These are phyloP conservation scores for Penicilliopsis zonata DNA, from an alignment of 495 filamentous ascomycete genomes.

Conservation along the genomic window DNA sequence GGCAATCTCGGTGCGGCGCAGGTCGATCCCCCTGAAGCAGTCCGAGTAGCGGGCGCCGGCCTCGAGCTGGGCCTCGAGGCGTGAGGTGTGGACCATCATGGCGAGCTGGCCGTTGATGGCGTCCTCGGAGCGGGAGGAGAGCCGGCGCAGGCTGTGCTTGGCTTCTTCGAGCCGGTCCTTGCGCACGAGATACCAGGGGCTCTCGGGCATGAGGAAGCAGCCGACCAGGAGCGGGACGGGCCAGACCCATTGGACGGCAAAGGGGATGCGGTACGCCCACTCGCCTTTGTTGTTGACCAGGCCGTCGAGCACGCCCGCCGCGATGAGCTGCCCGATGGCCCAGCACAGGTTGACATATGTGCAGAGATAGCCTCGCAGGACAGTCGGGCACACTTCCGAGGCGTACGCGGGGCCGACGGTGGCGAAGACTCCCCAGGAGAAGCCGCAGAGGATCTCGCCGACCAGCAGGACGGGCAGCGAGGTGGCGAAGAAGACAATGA, in stretches of 20 bases:
- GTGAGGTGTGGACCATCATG: conserved; percentile 48
- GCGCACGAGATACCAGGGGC: conserved; percentile 52
- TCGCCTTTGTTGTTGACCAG: conserved; percentile 20
- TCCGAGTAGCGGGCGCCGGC: conserved; percentile 48
- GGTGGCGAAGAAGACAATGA: conserved; percentile 41
- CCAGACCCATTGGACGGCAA: conserved; percentile 57
- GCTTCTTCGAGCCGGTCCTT: conserved; percentile 40
- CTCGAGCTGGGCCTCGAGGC: conserved; percentile 40
- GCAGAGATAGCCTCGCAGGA: conserved; percentile 43
- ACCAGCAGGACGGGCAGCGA: conserved; percentile 27
- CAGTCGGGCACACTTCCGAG: conserved; percentile 48
- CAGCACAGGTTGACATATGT: conserved; percentile 55
- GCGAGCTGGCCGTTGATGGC: conserved; percentile 33
- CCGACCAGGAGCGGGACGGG: conserved; percentile 44
- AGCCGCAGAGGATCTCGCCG: conserved; percentile 31
- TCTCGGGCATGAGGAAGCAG: conserved; percentile 46
- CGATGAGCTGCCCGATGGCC: conserved; percentile 52
- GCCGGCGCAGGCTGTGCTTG: conserved; percentile 23
- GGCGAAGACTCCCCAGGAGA: conserved; percentile 41
- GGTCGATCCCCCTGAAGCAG: conserved; percentile 59
- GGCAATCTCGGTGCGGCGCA: conserved; percentile 60
- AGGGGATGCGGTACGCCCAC: conserved; percentile 42
- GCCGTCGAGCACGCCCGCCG: conserved; percentile 41
- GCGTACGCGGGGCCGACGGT: conserved; percentile 50
- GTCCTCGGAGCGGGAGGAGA: conserved; percentile 37